Evolutionary conservation across 192 early-diverging fungal species (phyloP).

Genomic region (Backusella westeae): DNA sequence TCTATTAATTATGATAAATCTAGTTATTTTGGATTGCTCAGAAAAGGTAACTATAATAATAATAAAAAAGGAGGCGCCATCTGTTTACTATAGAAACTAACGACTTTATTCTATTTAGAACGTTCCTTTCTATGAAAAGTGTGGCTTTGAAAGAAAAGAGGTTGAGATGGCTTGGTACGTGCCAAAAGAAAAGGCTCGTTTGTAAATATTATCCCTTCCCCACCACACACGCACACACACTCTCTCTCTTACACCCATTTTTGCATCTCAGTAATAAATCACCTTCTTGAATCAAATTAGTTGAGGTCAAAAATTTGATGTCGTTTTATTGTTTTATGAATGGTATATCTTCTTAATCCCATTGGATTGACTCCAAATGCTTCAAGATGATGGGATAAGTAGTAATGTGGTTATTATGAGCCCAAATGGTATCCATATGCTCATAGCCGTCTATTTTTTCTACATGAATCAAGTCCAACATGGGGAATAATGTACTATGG

Average conservation of each 20-base stretch:
- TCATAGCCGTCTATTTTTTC: constrained; percentile 37
- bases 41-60: constrained; percentile 42
- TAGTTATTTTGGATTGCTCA: constrained; percentile 57
- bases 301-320: neutral
- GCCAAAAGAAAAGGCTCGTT: constrained; percentile 28
- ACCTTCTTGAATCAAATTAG: neutral
- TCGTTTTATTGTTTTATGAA: neutral
- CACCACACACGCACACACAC: neutral
- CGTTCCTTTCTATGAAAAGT: constrained; percentile 86
- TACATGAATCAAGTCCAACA: constrained; percentile 28
- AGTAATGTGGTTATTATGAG: constrained; percentile 23
- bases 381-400: constrained; percentile 20
- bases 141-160: constrained; percentile 79
- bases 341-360: neutral
- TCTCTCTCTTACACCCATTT: neutral
- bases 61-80: neutral
- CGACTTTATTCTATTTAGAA: constrained; percentile 51
- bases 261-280: constrained; percentile 2
- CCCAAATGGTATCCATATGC: constrained; percentile 47
- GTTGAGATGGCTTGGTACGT: constrained; percentile 66
- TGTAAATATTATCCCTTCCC: neutral
- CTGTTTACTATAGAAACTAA: neutral
- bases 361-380: neutral
- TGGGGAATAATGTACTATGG: constrained; percentile 1
- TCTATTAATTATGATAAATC: neutral